Evolutionary conservation across 164 flowering plant species (phyloP).

Genomic region (Buxus sempervirens): DNA sequence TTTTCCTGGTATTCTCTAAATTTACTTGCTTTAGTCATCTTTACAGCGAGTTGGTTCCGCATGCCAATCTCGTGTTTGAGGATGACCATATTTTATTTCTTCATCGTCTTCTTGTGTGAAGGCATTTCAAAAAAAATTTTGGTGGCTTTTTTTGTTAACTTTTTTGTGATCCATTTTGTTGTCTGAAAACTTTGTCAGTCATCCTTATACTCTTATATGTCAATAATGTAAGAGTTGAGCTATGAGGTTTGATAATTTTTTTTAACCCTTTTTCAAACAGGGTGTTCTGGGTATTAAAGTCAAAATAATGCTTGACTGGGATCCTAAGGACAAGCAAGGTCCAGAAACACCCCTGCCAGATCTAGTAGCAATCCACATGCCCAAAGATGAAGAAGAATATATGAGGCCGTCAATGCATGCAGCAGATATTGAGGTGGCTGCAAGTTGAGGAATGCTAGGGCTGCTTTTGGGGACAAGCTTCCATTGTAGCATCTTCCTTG

Average conservation of each 20-base stretch:
- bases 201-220: too few species aligned
- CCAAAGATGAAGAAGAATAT: conserved; percentile 51
- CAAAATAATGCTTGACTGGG: conserved; percentile 54
- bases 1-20: neutral
- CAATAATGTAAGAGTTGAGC: too few species aligned
- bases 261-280: conserved; percentile 17
- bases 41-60: conserved; percentile 21
- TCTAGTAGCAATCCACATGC: conserved; percentile 50
- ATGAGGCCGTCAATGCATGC: conserved; percentile 23
- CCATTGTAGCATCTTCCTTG: neutral
- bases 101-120: too few species aligned
- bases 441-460: neutral
- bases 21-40: conserved; percentile 8
- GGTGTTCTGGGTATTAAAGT: conserved; percentile 59
- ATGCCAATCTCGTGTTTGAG: conserved; percentile 20
- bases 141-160: too few species aligned
- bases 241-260: neutral
- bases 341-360: conserved; percentile 51
- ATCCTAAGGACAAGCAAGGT: conserved; percentile 49
- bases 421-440: conserved; percentile 23
- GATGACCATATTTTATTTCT: conserved; percentile 16
- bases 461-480: too few species aligned
- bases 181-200: too few species aligned
- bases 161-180: too few species aligned
- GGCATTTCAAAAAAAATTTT: too few species aligned